phyloP scores from a whole-genome alignment of 331 rosid genomes.

The Rosa hybrid region DNA sequence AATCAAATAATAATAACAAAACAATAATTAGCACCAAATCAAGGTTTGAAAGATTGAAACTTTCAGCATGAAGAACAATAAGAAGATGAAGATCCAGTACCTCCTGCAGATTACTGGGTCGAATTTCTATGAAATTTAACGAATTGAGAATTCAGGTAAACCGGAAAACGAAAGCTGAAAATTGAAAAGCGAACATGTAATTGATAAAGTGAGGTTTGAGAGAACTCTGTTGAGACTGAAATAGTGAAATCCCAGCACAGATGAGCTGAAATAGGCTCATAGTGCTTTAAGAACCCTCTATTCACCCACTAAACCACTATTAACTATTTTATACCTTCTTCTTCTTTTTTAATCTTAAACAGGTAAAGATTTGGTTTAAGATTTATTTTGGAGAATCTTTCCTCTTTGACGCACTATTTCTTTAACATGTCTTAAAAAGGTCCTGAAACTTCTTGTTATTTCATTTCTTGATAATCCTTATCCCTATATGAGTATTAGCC shows the following conservation, averaged over 20 bases:
- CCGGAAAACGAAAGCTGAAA: neutral
- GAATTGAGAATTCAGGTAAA: neutral
- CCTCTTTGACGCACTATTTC: too few relatives aligned
- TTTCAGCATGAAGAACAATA: neutral
- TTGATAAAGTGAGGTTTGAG: neutral
- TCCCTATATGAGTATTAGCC: too few relatives aligned
- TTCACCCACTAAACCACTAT: neutral
- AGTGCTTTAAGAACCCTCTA: neutral
- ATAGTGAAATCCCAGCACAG: neutral
- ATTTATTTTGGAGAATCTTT: too few relatives aligned
- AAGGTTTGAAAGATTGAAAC: neutral
- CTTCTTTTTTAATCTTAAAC: too few relatives aligned
- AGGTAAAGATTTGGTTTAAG: too few relatives aligned
- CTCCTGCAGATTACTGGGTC: neutral
- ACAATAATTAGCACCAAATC: neutral
- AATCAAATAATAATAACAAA: neutral
- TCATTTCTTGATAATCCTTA: too few relatives aligned
- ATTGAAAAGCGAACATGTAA: neutral
- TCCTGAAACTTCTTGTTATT: too few relatives aligned
- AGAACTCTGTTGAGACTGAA: neutral
- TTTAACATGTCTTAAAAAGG: too few relatives aligned
- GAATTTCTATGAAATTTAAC: neutral
- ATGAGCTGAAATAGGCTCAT: conserved; percentile 6
- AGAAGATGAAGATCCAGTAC: neutral
- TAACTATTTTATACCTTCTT: too few relatives aligned